Base-by-base conservation (phyloP, 2,329 filamentous ascomycete genomes). In the Coleophoma cylindrospora region DNA sequence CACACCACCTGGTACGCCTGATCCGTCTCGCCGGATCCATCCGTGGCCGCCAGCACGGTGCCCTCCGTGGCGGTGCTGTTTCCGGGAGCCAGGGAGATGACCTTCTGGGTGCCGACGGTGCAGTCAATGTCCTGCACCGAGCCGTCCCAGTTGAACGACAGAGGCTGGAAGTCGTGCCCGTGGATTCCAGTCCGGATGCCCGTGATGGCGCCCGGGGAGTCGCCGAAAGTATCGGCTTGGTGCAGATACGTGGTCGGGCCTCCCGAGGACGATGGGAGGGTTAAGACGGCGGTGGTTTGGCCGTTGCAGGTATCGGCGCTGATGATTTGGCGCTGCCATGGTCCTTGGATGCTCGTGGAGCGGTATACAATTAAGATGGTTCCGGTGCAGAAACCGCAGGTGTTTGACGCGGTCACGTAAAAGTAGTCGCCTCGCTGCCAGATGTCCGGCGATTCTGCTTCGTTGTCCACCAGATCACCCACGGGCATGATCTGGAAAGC, bases 331-430 rank as follows among this genome's bases (percentile, higher is more conserved):
- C 58, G 50, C 21, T 17, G 47, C 58, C 58, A 61, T 3, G 58
- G 55, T 7, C 57, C 56, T 6, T 50, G 36, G 11, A 60, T 48
- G 1, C 36, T 40, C 15, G 52, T 54, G 10, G 54, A 53, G 15
- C 54, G 54, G 34, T 60, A 61, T 32, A 60, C 50, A 27, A 61
- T 36, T 2, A 61, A 44, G 7, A 59, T 15, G 3, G 58, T 61
- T 8, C 54, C 56, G 8, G 53, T 55, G 34, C 59, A 61, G 48
- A 57, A 62, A 10, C 57, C 58, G 36, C 58, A 61, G 2, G 58
- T 61, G 34, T 61, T 59, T 2, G 57, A 60, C 3, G 58, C 55
- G 2, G 52, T 54, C 10, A 61, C 45, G 27, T 61, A 62, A 40
- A 54, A 62, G 27, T 56, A 62, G 14, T 57, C 57, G 14, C 52